A percentile compares a stretch with the other conserved stretches of the same genome.
Evolutionary conservation across 179 eudicot species (phyloP).

Genomic region (Silene noctiflora): DNA sequence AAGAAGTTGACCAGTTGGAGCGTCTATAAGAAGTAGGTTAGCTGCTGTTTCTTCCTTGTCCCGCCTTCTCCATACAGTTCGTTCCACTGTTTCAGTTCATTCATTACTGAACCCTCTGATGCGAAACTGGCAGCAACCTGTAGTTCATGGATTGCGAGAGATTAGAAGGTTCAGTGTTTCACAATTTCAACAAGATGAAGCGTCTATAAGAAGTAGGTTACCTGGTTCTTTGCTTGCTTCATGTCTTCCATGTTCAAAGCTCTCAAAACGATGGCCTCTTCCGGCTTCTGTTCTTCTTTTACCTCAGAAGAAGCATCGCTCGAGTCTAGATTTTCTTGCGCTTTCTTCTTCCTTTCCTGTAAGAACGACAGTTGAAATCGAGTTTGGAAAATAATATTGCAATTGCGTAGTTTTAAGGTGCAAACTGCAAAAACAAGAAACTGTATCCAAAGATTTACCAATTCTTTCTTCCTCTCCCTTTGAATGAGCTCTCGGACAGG

Average conservation of each 20-base stretch:
- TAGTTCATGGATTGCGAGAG: conserved; percentile 9
- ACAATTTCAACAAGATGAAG: no score
- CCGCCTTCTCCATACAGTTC: conserved; percentile 96
- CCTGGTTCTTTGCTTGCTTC: conserved; percentile 92
- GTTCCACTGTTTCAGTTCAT: conserved; percentile 92
- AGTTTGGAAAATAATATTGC: background rate
- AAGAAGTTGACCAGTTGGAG: background rate
- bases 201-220: no score
- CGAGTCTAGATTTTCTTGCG: conserved; percentile 48
- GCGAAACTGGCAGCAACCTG: conserved; percentile 98
- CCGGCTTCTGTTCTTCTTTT: conserved; percentile 50
- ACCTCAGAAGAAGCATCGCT: conserved; percentile 36
- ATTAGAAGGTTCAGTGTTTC: background rate
- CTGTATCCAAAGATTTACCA: conserved; percentile 38
- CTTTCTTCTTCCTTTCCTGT: conserved; percentile 65
- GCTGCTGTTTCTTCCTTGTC: conserved; percentile 83
- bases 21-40: conserved; percentile 76
- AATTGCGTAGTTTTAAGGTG: background rate
- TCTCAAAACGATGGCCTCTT: conserved; percentile 61
- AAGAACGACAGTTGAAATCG: background rate
- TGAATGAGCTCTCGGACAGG: conserved; percentile 93
- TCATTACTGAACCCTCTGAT: conserved; percentile 78
- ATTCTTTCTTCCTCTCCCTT: conserved; percentile 71
- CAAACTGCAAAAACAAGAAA: background rate
- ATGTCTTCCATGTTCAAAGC: conserved; percentile 88